phyloP scores from a whole-genome alignment of 805 yeast genomes.

The Candida methanosorbosa region DNA sequence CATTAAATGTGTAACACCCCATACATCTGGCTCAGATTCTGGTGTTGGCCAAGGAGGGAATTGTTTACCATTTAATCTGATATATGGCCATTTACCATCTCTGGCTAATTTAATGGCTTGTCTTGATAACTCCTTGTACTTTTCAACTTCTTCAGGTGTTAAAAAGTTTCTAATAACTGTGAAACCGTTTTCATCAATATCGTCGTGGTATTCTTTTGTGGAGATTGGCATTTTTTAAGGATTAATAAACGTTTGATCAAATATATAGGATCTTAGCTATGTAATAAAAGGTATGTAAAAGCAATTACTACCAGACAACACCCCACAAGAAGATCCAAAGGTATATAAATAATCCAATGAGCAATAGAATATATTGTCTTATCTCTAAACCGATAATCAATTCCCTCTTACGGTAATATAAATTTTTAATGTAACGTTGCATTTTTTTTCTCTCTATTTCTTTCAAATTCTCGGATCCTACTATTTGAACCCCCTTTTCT shows the following conservation, averaged over 20 bases:
- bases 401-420: too few species aligned
- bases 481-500: too few species aligned
- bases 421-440: too few species aligned
- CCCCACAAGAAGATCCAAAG: too few species aligned
- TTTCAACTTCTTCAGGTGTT: conserved; percentile 28
- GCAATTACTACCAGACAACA: too few species aligned
- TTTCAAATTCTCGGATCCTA: too few species aligned
- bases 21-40: conserved; percentile 41
- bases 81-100: conserved; percentile 39
- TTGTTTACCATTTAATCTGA: conserved; percentile 42
- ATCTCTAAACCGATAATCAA: too few species aligned
- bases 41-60: conserved; percentile 48
- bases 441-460: too few species aligned
- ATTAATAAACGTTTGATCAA: neutral
- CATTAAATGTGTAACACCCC: conserved; percentile 42
- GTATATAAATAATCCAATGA: too few species aligned
- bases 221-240: conserved; percentile 4
- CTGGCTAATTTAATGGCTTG: conserved; percentile 32
- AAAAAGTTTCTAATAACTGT: conserved; percentile 32
- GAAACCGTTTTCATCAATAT: conserved; percentile 28
- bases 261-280: neutral
- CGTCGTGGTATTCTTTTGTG: conserved; percentile 9
- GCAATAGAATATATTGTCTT: too few species aligned
- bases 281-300: too few species aligned
- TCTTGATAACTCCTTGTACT: conserved; percentile 28